Conservation (phyloP, 257 asterid species). For the Salvia hispanica region DNA sequence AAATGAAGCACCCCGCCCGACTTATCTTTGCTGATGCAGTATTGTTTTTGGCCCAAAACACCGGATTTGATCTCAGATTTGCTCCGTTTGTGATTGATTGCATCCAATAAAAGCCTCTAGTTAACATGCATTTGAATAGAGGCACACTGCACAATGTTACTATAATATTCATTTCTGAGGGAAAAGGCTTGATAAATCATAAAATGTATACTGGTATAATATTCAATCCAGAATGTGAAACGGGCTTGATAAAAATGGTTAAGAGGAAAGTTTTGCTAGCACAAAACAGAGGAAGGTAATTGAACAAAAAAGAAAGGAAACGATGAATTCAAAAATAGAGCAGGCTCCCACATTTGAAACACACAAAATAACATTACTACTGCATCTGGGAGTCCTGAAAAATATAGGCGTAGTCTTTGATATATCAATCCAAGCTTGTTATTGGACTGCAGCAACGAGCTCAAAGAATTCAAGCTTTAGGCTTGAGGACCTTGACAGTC, state of each 20-base stretch:
- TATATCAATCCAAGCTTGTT: slow-evolving; percentile 25
- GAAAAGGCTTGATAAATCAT: background rate
- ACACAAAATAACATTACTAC: slow-evolving; percentile 4
- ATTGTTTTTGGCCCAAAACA: too few relatives aligned
- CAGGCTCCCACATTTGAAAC: slow-evolving; percentile 17
- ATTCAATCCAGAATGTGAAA: background rate
- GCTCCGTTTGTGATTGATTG: background rate
- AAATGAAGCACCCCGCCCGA: too few relatives aligned
- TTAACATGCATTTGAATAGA: background rate
- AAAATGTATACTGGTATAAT: background rate
- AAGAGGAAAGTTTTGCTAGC: slow-evolving; percentile 5
- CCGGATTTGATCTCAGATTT: too few relatives aligned
- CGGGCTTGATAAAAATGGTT: slow-evolving; percentile 7
- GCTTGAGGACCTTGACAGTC: slow-evolving; percentile 65
- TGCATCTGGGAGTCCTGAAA: slow-evolving; percentile 10
- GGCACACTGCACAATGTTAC: background rate
- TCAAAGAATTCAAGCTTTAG: slow-evolving; percentile 46
- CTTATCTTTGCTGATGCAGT: too few relatives aligned
- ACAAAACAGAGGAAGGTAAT: background rate
- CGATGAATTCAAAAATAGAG: slow-evolving; percentile 24
- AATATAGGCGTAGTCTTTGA: slow-evolving; percentile 13
- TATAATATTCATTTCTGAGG: background rate
- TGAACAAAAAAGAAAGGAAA: background rate
- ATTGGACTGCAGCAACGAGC: slow-evolving; percentile 15
- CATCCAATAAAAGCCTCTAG: background rate